These are phyloP conservation scores for Phytophthora agathidicida DNA, from an alignment of 352 stramenopile species.

Conservation along the genomic window DNA sequence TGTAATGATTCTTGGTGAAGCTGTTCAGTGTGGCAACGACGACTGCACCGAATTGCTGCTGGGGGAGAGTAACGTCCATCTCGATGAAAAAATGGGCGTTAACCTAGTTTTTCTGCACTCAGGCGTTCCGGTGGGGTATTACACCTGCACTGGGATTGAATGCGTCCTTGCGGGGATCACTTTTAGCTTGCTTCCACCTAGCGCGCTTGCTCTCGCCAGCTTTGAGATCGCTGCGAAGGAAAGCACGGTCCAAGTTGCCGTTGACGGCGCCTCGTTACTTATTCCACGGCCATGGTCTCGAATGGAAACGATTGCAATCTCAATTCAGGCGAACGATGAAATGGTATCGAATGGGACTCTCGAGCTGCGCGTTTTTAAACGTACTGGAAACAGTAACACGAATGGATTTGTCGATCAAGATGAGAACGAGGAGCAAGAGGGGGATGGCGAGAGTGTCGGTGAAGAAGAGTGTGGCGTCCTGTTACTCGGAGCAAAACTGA, in stretches of 20 bases:
- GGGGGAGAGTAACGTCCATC: constrained; percentile 61
- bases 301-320: constrained; percentile 51
- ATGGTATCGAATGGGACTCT: constrained; percentile 49
- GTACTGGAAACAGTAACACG: constrained; percentile 1
- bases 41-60: constrained; percentile 35
- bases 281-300: constrained; percentile 34
- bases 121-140: constrained; percentile 50
- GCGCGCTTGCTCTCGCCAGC: constrained; percentile 31
- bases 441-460: constrained; percentile 1
- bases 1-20: neutral
- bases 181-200: constrained; percentile 48
- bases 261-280: constrained; percentile 59
- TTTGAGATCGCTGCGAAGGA: constrained; percentile 63
- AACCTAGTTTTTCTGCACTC: constrained; percentile 58
- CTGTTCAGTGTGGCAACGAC: neutral
- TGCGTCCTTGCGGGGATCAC: constrained; percentile 60
- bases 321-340: constrained; percentile 55
- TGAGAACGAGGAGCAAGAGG: constrained; percentile 7
- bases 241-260: constrained; percentile 54
- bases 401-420: neutral
- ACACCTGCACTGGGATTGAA: constrained; percentile 60
- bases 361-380: constrained; percentile 45
- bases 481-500: constrained; percentile 16
- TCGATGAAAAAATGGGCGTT: constrained; percentile 61
- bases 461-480: constrained; percentile 23